phyloP scores from a whole-genome alignment of 108 stramenopile species.

The Epipyxis sp. region DNA sequence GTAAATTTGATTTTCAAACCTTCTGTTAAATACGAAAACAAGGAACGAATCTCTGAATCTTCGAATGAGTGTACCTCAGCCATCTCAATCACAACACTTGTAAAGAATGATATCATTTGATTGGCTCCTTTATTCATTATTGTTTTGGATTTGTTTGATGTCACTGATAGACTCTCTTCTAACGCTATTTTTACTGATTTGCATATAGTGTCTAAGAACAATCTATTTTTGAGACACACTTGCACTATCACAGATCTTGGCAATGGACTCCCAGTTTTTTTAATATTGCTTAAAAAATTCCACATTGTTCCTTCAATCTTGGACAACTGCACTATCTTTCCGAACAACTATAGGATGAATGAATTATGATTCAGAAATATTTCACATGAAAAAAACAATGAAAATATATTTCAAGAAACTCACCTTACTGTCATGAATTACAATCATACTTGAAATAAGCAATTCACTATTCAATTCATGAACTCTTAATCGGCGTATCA shows the following conservation, averaged over 20 bases:
- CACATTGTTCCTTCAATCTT: conserved; percentile 1
- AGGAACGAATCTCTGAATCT: not conserved
- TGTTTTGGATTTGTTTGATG: not conserved
- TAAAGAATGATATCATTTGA: not conserved
- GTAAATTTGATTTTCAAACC: not conserved
- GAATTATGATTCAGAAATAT: not conserved
- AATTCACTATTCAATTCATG: conserved; percentile 17
- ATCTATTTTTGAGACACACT: not conserved
- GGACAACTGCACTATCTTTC: conserved; percentile 5
- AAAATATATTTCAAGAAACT: not conserved
- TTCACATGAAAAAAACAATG: not conserved
- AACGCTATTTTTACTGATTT: not conserved
- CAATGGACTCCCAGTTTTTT: not conserved
- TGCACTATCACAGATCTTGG: conserved; percentile 8
- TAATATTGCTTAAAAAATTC: conserved; percentile 5
- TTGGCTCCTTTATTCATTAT: not conserved
- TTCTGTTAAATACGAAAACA: not conserved
- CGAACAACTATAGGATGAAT: not conserved
- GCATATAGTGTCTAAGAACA: not conserved
- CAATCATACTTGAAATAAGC: not conserved
- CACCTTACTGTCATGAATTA: conserved; percentile 23
- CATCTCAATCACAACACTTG: not conserved
- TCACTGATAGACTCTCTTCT: not conserved
- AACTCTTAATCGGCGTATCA: conserved; percentile 17
- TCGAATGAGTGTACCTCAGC: not conserved